phyloP scores from a whole-genome alignment of 345 rosid genomes.

The Conringia planisiliqua region DNA sequence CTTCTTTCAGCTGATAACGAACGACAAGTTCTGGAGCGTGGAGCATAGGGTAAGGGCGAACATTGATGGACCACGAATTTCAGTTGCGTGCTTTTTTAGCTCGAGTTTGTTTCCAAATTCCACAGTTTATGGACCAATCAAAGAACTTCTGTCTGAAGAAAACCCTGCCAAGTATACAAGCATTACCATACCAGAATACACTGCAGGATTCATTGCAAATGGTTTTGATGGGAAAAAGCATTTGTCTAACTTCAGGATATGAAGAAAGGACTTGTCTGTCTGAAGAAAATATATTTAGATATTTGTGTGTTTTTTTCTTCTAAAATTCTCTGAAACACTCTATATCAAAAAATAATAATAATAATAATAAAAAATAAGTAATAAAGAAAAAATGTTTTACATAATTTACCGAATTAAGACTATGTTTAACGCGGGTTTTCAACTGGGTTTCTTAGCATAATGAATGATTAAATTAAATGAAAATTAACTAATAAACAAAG shows the following conservation, averaged over 20 bases:
- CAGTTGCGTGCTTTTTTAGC: constrained; percentile 20
- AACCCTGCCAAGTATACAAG: constrained; percentile 16
- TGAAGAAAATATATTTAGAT: background rate
- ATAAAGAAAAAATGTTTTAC: background rate
- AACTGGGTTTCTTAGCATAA: too few relatives aligned
- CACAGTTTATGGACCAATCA: constrained; percentile 20
- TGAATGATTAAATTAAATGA: too few relatives aligned
- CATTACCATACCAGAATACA: constrained; percentile 24
- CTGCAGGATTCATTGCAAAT: background rate
- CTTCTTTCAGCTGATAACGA: constrained; percentile 11
- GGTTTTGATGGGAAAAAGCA: background rate
- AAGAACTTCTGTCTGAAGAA: constrained; percentile 19
- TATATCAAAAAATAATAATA: too few relatives aligned
- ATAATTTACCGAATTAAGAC: background rate
- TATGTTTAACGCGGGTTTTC: too few relatives aligned
- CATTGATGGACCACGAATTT: constrained; percentile 16
- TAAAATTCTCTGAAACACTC: background rate
- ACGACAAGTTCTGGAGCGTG: constrained; percentile 26
- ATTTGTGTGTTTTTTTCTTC: constrained; percentile 1
- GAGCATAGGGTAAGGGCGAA: constrained; percentile 22
- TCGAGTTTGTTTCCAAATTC: constrained; percentile 1
- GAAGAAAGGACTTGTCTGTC: background rate
- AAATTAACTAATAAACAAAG: too few relatives aligned
- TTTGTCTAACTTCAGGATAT: background rate
- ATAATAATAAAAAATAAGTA: background rate